Percentiles rank a stretch among this genome's conserved stretches.
phyloP scores from a whole-genome alignment of 371 early-diverging fungal genomes.

The Circinella minor region DNA sequence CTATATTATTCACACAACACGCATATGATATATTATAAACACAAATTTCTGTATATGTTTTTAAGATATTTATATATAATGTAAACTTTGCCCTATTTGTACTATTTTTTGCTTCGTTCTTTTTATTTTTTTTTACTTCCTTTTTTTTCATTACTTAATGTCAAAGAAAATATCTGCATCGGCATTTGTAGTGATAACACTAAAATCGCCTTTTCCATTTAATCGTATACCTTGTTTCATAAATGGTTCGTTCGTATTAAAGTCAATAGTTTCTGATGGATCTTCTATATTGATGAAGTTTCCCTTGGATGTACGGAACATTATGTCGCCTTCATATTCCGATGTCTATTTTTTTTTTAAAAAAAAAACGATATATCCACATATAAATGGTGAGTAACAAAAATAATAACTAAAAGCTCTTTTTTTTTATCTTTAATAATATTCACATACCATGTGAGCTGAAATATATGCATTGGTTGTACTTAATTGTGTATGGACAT shows the following conservation, averaged over 20 bases:
- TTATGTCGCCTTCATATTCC: slow-evolving; percentile 22
- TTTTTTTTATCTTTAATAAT: neutral
- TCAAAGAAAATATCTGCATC: slow-evolving; percentile 24
- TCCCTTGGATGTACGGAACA: slow-evolving; percentile 12
- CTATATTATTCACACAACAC: neutral
- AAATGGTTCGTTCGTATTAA: slow-evolving; percentile 4
- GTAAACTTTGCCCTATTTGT: neutral
- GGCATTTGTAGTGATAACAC: slow-evolving; percentile 14
- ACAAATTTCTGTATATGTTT: no score
- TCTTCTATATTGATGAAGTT: slow-evolving; percentile 14
- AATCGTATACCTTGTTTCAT: slow-evolving; percentile 19
- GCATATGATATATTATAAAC: no score
- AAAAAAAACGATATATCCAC: neutral
- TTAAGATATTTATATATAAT: slow-evolving; percentile 9
- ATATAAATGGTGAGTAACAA: neutral
- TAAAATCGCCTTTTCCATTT: slow-evolving; percentile 17
- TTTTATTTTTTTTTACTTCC: neutral
- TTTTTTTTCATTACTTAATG: slow-evolving; percentile 4
- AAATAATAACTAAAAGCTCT: no score
- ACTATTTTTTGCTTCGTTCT: slow-evolving; percentile 1
- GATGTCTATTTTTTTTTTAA: neutral
- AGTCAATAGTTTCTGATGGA: slow-evolving; percentile 9
- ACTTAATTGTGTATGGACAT: slow-evolving; percentile 7
- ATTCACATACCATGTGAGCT: slow-evolving; percentile 21
- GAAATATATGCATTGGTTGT: slow-evolving; percentile 20